These are phyloP conservation scores for Austroboletus novae-zelandiae DNA, from an alignment of 1,284 basidiomycete genomes.

Conservation along the genomic window DNA sequence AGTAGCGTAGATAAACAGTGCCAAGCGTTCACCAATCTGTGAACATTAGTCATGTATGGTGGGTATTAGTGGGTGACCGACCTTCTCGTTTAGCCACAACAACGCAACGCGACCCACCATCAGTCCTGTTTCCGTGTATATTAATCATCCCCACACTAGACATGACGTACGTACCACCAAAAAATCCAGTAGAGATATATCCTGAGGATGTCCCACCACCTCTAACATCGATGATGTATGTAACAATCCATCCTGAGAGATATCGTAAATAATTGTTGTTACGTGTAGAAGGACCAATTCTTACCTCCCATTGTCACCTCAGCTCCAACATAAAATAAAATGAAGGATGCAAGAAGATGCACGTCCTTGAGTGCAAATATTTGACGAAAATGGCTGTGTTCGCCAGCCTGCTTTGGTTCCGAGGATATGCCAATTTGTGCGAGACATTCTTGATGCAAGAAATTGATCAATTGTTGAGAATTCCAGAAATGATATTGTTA, in stretches of 20 bases:
- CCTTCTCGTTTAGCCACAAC: slow-evolving; percentile 27
- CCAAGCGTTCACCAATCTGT: slow-evolving; percentile 26
- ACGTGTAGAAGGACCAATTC: neutral
- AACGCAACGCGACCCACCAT: slow-evolving; percentile 27
- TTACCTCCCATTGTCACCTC: slow-evolving; percentile 54
- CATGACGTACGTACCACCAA: slow-evolving; percentile 33
- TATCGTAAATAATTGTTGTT: neutral
- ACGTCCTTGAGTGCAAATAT: slow-evolving; percentile 46
- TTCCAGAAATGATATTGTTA: slow-evolving; percentile 12
- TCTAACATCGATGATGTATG: slow-evolving; percentile 28
- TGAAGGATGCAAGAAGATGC: slow-evolving; percentile 50
- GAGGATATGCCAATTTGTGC: slow-evolving; percentile 31
- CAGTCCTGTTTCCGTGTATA: slow-evolving; percentile 14
- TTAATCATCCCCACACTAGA: neutral
- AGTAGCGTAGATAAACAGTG: slow-evolving; percentile 21
- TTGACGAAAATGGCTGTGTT: slow-evolving; percentile 44
- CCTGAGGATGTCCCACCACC: slow-evolving; percentile 45
- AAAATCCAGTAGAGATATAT: slow-evolving; percentile 49
- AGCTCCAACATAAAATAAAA: slow-evolving; percentile 54
- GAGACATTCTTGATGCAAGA: slow-evolving; percentile 21
- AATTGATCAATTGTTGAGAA: neutral
- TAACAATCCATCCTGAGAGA: slow-evolving; percentile 37
- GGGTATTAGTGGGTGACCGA: neutral
- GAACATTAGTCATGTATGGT: neutral
- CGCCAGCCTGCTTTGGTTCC: slow-evolving; percentile 22